A percentile compares a stretch with the other conserved stretches of the same genome.
phyloP scores from a whole-genome alignment of 2,329 filamentous ascomycete species.

The Talaromyces verruculosus region DNA sequence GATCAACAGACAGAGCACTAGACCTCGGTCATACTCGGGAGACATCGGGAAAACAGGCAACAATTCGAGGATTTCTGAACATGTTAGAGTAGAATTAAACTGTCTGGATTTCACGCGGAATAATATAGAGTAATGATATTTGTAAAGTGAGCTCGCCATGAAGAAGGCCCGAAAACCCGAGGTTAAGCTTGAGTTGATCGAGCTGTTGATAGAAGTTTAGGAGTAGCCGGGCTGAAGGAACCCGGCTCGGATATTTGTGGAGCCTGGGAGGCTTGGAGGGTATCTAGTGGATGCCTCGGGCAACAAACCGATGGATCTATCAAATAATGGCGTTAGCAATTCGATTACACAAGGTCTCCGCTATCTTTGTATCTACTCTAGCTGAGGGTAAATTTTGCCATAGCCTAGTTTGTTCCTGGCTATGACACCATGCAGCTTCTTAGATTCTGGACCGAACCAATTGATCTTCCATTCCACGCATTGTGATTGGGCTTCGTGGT shows the following conservation, averaged over 20 bases:
- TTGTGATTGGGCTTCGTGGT: background rate
- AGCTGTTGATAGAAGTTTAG: background rate
- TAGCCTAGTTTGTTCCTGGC: background rate
- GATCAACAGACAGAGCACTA: background rate
- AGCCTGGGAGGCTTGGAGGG: background rate
- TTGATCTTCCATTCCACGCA: background rate
- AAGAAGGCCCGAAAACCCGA: conserved; percentile 9
- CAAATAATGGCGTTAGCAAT: conserved; percentile 14
- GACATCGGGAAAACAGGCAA: conserved; percentile 5
- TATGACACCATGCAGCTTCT: conserved; percentile 2
- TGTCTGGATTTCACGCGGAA: background rate
- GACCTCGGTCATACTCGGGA: conserved; percentile 9
- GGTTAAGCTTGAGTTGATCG: conserved; percentile 8
- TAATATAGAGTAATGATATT: conserved; percentile 6
- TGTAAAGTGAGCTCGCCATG: background rate
- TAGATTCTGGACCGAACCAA: background rate
- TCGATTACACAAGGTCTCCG: conserved; percentile 16
- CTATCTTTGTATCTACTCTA: conserved; percentile 4
- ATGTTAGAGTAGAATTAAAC: background rate
- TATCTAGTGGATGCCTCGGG: conserved; percentile 9
- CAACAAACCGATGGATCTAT: conserved; percentile 2
- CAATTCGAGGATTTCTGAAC: background rate
- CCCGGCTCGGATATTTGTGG: conserved; percentile 18
- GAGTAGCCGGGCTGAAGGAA: background rate
- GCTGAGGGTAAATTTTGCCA: background rate